phyloP scores from a whole-genome alignment of 1,284 basidiomycete species.

The Leccinum fallax region DNA sequence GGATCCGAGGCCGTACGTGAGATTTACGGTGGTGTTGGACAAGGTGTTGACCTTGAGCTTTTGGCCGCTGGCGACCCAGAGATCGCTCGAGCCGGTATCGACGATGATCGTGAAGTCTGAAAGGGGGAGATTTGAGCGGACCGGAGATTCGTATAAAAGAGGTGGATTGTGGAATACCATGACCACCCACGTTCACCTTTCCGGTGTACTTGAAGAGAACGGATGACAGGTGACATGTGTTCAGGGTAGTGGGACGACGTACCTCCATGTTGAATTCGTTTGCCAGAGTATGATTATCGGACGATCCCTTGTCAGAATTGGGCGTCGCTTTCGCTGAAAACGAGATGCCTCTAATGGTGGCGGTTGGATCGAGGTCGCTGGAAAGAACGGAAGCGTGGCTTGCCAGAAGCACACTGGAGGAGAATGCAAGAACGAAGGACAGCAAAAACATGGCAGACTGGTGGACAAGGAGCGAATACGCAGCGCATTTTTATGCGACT shows the following conservation, averaged over 20 bases:
- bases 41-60: slow-evolving; percentile 24
- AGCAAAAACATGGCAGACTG: slow-evolving; percentile 14
- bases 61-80: slow-evolving; percentile 25
- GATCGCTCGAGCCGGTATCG: slow-evolving; percentile 35
- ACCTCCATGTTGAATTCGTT: slow-evolving; percentile 33
- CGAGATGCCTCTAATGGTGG: slow-evolving; percentile 21
- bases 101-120: slow-evolving; percentile 31
- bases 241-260: slow-evolving; percentile 7
- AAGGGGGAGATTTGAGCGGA: background rate
- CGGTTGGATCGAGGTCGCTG: background rate
- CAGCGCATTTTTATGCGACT: slow-evolving; percentile 8
- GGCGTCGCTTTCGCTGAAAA: slow-evolving; percentile 23
- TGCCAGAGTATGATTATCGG: slow-evolving; percentile 26
- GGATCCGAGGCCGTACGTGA: slow-evolving; percentile 36
- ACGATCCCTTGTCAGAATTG: slow-evolving; percentile 22
- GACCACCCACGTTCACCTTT: slow-evolving; percentile 33
- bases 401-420: slow-evolving; percentile 34
- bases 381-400: slow-evolving; percentile 30
- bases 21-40: slow-evolving; percentile 30
- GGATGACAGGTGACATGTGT: background rate
- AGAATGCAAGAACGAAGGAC: slow-evolving; percentile 9
- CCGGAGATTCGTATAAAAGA: background rate
- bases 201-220: slow-evolving; percentile 26
- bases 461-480: background rate
- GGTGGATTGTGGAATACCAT: slow-evolving; percentile 19